A percentile compares a stretch with the other conserved stretches of the same genome.
Evolutionary conservation across 129 eudicot species (phyloP).

Genomic region (Saposhnikovia divaricata): DNA sequence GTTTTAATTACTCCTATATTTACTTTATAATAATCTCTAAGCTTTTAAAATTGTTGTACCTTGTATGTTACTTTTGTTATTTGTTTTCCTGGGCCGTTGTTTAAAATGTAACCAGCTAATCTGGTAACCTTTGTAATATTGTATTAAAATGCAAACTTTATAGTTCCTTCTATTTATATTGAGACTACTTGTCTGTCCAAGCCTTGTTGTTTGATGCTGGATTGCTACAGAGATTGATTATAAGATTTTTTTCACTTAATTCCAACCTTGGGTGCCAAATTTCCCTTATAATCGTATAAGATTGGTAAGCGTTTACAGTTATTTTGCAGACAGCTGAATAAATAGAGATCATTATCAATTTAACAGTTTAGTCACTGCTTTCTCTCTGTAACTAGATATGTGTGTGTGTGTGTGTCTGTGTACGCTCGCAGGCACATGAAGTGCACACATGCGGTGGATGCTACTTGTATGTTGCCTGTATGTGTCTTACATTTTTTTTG

Average conservation of each 20-base stretch:
- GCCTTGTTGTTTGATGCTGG: background rate
- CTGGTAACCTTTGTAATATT: background rate
- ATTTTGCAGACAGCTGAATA: background rate
- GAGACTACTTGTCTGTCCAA: background rate
- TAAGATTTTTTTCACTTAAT: background rate
- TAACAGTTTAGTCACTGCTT: background rate
- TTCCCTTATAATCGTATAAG: background rate
- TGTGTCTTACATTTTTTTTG: background rate
- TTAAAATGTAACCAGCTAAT: slow-evolving; percentile 4
- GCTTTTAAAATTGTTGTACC: background rate
- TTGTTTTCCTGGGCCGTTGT: background rate
- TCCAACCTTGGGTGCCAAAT: background rate
- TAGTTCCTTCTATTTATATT: background rate
- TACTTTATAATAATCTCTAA: slow-evolving; percentile 2
- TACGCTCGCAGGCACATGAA: background rate
- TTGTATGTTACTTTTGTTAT: background rate
- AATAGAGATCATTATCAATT: background rate
- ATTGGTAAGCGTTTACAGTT: background rate
- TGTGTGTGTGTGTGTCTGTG: too few relatives aligned
- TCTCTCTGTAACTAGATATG: too few relatives aligned
- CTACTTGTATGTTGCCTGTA: too few relatives aligned
- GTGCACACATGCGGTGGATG: background rate
- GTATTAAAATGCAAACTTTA: background rate
- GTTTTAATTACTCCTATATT: background rate
- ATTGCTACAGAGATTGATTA: background rate